Base-by-base conservation (phyloP, 768 basidiomycete species). In the Thelephora ganbajun region DNA sequence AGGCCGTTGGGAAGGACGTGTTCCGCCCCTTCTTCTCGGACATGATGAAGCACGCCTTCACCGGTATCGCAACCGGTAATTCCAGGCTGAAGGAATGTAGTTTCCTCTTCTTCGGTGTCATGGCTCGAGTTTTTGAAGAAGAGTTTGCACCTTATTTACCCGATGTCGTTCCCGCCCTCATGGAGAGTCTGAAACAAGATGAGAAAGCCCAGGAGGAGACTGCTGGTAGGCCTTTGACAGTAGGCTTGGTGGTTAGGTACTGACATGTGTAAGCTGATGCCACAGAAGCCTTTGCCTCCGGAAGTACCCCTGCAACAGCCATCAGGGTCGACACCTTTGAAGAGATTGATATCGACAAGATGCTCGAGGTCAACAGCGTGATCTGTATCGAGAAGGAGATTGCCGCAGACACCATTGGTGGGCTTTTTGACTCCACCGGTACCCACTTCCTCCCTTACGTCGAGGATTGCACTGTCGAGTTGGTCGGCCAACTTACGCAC, bases 351-450 rank as follows among this genome's bases (percentile, higher is more conserved):
- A 64, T 89, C 44, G 88, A 89, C 56, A 89, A 90, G 64, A 71
- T 89, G 64, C 75, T 91, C 59, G 87, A 91, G 52, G 89, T 93
- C 52, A 94, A 92, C 69, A 89, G 85, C 56, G 93, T 92, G 18
- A 83, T 98, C 54, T 93, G 93, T 37, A 91, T 98, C 48, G 96
- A 99, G 72, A 99, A 99, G 66, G 96, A 99, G 70, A 96, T 97
- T 51, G 93, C 96, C 18, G 90, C 91, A 20, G 93, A 98, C 61
- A 90, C 93, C 4, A 82, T 98, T 53, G 92, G 94, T 51, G 83
- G 85, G 33, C 66, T 99, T 52, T 98, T 98, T 61, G 71, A 77
- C 26, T 74, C 85, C 11, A 90, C 88, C 26, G 78, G 80, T 56
- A 65, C 63, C 43, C 82, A 88, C 57, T 98, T 94, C 80, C 71